Conservation (phyloP, 208 protist species). For the Acanthamoeba royreba region DNA sequence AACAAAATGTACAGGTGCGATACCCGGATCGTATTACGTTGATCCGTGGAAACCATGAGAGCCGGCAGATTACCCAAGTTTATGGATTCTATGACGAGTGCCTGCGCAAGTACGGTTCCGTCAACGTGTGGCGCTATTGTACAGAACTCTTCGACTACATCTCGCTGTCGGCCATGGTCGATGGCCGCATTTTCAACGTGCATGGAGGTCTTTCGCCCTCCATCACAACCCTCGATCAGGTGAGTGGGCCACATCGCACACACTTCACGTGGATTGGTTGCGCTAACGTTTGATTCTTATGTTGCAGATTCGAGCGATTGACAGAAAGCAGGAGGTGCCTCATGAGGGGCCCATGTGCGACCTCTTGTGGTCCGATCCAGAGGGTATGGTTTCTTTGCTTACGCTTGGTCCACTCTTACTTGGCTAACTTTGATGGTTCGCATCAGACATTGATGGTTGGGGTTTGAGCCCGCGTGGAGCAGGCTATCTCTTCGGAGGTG, state of each 20-base stretch:
- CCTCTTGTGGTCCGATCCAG: constrained; percentile 98
- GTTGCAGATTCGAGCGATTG: constrained; percentile 68
- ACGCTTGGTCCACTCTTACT: no score
- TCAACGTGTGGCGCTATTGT: constrained; percentile 99
- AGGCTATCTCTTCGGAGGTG: constrained; percentile 98
- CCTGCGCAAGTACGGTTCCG: constrained; percentile 97
- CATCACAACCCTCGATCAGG: constrained; percentile 93
- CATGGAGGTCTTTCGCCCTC: constrained; percentile 98
- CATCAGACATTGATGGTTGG: constrained; percentile 91
- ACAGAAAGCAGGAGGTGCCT: constrained; percentile 96
- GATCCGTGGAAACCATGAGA: constrained; percentile 86
- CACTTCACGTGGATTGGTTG: background rate
- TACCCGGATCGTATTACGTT: constrained; percentile 78
- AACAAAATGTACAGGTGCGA: constrained; percentile 72
- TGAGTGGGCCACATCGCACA: background rate
- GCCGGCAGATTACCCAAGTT: constrained; percentile 79
- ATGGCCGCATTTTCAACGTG: constrained; percentile 97
- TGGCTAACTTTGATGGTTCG: background rate
- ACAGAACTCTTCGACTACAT: constrained; percentile 99
- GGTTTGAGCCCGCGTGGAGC: constrained; percentile 96
- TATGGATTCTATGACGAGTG: constrained; percentile 99
- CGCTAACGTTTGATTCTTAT: background rate
- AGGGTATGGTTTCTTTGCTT: constrained; percentile 62
- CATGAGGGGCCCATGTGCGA: constrained; percentile 99
- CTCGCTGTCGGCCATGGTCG: constrained; percentile 95